These are phyloP conservation scores for Penicillium bialowiezense DNA, from an alignment of 495 filamentous ascomycete species.

Conservation along the genomic window DNA sequence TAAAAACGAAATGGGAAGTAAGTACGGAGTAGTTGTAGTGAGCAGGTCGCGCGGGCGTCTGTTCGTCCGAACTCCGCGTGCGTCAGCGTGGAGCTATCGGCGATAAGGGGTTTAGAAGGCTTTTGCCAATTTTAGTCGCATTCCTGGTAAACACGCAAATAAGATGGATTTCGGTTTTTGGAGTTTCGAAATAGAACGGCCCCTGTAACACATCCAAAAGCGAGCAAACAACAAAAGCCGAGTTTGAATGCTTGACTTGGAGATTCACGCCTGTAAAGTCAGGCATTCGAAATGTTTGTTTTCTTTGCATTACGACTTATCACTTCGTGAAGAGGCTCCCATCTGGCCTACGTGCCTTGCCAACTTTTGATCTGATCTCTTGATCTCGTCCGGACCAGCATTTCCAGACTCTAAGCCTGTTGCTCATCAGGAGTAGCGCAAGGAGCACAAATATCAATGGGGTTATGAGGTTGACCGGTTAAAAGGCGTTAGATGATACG, in stretches of 20 bases:
- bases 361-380: neutral
- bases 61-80: constrained; percentile 4
- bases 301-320: constrained; percentile 11
- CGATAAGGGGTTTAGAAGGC: constrained; percentile 8
- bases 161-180: too few relatives aligned
- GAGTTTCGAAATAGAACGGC: neutral
- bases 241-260: too few relatives aligned
- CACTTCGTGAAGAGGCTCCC: neutral
- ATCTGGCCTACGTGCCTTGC: neutral
- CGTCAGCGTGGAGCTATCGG: constrained; percentile 8
- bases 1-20: neutral
- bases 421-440: neutral
- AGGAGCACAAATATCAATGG: neutral
- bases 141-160: too few relatives aligned
- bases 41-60: neutral
- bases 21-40: too few relatives aligned
- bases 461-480: neutral
- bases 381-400: neutral
- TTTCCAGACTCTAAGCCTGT: neutral
- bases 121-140: neutral
- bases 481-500: neutral
- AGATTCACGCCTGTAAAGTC: constrained; percentile 6
- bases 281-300: constrained; percentile 16
- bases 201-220: too few relatives aligned
- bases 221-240: too few relatives aligned